These are phyloP conservation scores for Monosporascus sp. DNA, from an alignment of 2,329 filamentous ascomycete species.

Conservation along the genomic window DNA sequence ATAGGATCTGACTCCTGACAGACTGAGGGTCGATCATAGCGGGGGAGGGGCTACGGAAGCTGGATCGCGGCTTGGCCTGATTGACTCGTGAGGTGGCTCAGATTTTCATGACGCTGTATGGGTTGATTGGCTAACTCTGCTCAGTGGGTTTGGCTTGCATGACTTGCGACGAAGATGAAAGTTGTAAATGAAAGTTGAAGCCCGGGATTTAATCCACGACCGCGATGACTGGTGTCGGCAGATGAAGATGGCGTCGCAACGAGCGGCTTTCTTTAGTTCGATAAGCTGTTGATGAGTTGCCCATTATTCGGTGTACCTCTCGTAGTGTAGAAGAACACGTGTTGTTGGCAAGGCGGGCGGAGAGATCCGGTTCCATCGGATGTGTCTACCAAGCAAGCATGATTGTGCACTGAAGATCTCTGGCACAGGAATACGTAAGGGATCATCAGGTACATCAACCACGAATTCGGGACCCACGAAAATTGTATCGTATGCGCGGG, in stretches of 20 bases:
- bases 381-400: not conserved
- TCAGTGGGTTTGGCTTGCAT: not conserved
- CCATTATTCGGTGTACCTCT: not conserved
- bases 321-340: not conserved
- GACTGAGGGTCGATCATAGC: not conserved
- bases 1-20: not conserved
- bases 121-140: not conserved
- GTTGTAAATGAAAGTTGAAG: not conserved
- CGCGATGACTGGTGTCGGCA: not conserved
- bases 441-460: slow-evolving; percentile 20
- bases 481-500: slow-evolving; percentile 1
- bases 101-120: not conserved
- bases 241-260: not conserved
- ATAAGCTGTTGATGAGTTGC: not conserved
- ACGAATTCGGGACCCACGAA: slow-evolving; percentile 12
- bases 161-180: not conserved
- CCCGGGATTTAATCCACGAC: not conserved
- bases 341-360: not conserved
- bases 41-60: not conserved
- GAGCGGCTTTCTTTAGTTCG: not conserved
- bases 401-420: not conserved
- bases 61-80: not conserved
- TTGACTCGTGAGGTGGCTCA: not conserved
- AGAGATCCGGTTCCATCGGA: not conserved
- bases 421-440: slow-evolving; percentile 10